phyloP scores from a whole-genome alignment of 345 rosid genomes.

The Gossypium longicalyx region DNA sequence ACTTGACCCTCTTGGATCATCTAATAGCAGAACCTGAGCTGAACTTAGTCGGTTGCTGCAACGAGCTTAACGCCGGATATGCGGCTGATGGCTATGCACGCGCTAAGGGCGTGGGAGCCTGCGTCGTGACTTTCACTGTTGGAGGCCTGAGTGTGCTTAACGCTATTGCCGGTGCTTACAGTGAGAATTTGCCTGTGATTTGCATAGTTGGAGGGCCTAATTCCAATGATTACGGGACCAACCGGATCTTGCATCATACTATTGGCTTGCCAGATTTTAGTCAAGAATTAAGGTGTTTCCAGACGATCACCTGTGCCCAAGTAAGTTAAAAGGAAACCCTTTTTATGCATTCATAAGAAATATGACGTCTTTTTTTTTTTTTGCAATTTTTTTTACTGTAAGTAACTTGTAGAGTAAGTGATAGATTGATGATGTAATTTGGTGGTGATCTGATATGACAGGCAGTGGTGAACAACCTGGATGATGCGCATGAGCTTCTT shows the following conservation, averaged over 20 bases:
- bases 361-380: not conserved
- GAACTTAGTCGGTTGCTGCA: slow-evolving; percentile 63
- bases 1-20: slow-evolving; percentile 57
- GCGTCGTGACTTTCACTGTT: slow-evolving; percentile 73
- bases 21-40: slow-evolving; percentile 54
- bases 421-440: not conserved
- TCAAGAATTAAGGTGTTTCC: slow-evolving; percentile 65
- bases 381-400: not conserved
- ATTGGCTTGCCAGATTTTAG: slow-evolving; percentile 65
- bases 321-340: slow-evolving; percentile 23
- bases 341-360: not conserved
- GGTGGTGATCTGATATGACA: slow-evolving; percentile 17
- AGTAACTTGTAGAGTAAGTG: not conserved
- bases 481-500: slow-evolving; percentile 63
- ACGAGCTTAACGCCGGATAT: slow-evolving; percentile 78
- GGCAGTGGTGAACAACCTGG: slow-evolving; percentile 71
- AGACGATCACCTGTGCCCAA: slow-evolving; percentile 54
- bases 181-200: slow-evolving; percentile 67
- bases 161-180: slow-evolving; percentile 68
- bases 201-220: slow-evolving; percentile 71
- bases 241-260: slow-evolving; percentile 66
- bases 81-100: slow-evolving; percentile 79
- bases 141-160: slow-evolving; percentile 68
- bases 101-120: slow-evolving; percentile 60
- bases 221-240: slow-evolving; percentile 65